phyloP scores from a whole-genome alignment of 192 early-diverging fungal genomes.

The Podila verticillata region DNA sequence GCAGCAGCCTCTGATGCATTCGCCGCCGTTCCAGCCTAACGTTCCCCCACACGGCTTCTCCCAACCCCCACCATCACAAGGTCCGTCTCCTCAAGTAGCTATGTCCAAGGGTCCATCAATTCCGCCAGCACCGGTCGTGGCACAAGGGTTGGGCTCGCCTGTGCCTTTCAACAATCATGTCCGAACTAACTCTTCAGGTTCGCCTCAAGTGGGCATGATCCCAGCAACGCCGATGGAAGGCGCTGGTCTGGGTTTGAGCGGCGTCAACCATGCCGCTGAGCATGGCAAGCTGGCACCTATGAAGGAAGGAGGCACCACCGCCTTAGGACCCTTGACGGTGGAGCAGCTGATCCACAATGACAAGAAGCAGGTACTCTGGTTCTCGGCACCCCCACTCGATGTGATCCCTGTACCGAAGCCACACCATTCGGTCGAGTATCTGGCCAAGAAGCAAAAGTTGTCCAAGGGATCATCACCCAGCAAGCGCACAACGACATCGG shows the following conservation, averaged over 20 bases:
- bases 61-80: conserved; percentile 22
- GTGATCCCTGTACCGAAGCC: conserved; percentile 46
- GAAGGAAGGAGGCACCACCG: neutral
- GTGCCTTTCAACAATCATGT: conserved; percentile 27
- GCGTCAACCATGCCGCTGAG: conserved; percentile 16
- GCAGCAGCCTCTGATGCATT: conserved; percentile 5
- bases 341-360: conserved; percentile 47
- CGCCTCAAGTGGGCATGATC: neutral
- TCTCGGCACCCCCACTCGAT: conserved; percentile 53
- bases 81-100: conserved; percentile 4
- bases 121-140: neutral
- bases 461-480: neutral
- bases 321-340: conserved; percentile 21
- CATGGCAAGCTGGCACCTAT: neutral
- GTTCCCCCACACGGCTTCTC: neutral
- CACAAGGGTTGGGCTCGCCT: conserved; percentile 23
- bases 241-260: conserved; percentile 9
- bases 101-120: conserved; percentile 3
- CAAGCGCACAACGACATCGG: neutral
- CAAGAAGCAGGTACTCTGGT: conserved; percentile 52
- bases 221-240: neutral
- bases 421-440: conserved; percentile 51
- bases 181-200: conserved; percentile 33
- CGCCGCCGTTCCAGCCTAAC: neutral
- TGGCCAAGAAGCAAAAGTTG: conserved; percentile 19